phyloP scores from a whole-genome alignment of 306 rosid genomes.

The Vigna unguiculata region DNA sequence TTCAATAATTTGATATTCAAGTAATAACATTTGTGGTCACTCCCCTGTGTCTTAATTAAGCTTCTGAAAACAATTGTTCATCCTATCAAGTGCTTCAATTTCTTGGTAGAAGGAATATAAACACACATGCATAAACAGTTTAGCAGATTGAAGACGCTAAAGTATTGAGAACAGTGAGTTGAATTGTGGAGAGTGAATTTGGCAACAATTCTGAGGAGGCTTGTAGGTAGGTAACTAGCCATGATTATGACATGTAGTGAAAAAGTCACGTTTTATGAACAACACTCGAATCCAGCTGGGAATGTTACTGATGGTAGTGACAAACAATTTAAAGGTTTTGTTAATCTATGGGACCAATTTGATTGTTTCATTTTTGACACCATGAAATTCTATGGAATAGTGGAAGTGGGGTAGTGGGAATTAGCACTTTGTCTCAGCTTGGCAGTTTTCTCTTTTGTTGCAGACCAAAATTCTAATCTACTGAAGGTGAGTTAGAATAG shows the following conservation, averaged over 20 bases:
- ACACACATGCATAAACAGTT: conserved; percentile 32
- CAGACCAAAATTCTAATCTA: conserved; percentile 29
- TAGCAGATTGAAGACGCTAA: conserved; percentile 28
- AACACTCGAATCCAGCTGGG: background rate
- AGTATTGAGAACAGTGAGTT: conserved; percentile 14
- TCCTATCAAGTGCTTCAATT: conserved; percentile 26
- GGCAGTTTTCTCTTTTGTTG: background rate
- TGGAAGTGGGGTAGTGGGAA: conserved; percentile 43
- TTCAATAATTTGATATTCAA: too few species aligned
- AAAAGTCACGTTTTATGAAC: conserved; percentile 34
- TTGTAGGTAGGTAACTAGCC: conserved; percentile 40
- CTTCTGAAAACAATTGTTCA: background rate
- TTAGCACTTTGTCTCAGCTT: conserved; percentile 8
- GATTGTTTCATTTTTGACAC: conserved; percentile 30
- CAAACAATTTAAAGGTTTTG: conserved; percentile 30
- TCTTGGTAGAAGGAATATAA: conserved; percentile 1
- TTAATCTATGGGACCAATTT: conserved; percentile 40
- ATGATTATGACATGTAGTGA: conserved; percentile 37
- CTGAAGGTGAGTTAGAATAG: conserved; percentile 5
- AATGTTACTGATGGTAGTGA: conserved; percentile 43
- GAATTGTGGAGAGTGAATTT: conserved; percentile 24
- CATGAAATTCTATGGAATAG: conserved; percentile 29
- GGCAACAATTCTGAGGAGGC: conserved; percentile 24
- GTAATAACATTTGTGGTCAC: background rate
- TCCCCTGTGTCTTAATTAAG: background rate